Evolutionary conservation across 2,329 filamentous ascomycete genomes (phyloP), one percentile per base, ranked within the genome.

Genomic region (Penicillium fuscoglaucum): DNA sequence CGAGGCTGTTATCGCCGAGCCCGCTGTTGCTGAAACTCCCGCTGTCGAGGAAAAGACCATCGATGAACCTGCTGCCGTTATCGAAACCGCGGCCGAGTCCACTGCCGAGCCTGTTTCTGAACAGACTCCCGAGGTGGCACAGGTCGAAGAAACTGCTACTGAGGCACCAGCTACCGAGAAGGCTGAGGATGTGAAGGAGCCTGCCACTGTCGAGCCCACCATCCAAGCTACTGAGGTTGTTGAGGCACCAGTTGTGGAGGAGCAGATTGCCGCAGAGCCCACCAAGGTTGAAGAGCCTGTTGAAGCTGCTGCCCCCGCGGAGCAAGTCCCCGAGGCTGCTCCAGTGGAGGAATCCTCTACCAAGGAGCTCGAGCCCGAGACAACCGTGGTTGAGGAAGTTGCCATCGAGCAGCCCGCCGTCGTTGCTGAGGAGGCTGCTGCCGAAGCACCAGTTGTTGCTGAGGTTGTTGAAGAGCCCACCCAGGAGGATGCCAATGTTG

Each of bases 281-380:
- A 46, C 24, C 12, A 51, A 51, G 45, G 46, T 19, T 12, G 47
- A 39, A 2, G 54, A 52, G 31, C 40, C 46, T 15, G 17, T 44
- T 24, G 46, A 51, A 41, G 47, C 29, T 28, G 31, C 40, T 19
- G 12, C 13, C 13, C 12, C 51, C n/a, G 31, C 7, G 31, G 51
- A 35, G 28, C 12, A 53, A 26, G n/a, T 15, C 1, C 39, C 31
- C 6, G 40, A 53, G 51, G 40, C 40, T 21, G 17, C 40, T 13
- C 45, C 45, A 33, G 39, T 28, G 19, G 45, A 50, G 46, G 53
- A 35, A 28, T 43, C 52, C 13, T 21, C 35, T 8, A 44, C 39
- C 3, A 56, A 56, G 47, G 53, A 56, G 24, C 15, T 52, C 13
- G 37, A 56, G 31, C 46, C 39, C 12, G 53, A 56, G 46, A 35